Percentiles rank a stretch among this genome's conserved stretches.
phyloP scores from a whole-genome alignment of 805 yeast species.

The Saccharomycopsis oosterbeekiorum region DNA sequence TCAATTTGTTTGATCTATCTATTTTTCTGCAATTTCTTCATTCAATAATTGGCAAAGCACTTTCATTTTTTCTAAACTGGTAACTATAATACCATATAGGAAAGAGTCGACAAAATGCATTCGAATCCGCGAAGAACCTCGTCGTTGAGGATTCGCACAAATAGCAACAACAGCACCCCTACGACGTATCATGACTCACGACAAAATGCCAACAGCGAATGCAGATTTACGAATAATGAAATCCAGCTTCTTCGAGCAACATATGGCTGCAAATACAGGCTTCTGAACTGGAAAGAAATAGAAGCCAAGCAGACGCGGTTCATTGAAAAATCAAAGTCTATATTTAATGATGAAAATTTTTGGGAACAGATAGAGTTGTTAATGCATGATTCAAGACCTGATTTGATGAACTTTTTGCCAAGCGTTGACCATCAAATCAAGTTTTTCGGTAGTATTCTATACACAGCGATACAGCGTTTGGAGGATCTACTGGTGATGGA shows the following conservation, averaged over 20 bases:
- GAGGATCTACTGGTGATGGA: slow-evolving; percentile 40
- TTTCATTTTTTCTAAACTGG: too few relatives aligned
- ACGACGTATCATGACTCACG: neutral
- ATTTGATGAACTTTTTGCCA: slow-evolving; percentile 41
- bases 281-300: neutral
- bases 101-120: neutral
- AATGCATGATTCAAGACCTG: slow-evolving; percentile 35
- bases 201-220: neutral
- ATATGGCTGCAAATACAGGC: neutral
- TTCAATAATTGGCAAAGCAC: too few relatives aligned
- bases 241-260: neutral
- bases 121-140: neutral
- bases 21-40: too few relatives aligned
- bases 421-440: slow-evolving; percentile 49
- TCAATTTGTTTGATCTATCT: too few relatives aligned
- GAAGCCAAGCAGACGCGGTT: neutral
- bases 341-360: slow-evolving; percentile 36
- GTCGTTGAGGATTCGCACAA: neutral
- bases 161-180: neutral
- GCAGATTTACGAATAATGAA: neutral
- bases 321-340: slow-evolving; percentile 11
- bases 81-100: too few relatives aligned
- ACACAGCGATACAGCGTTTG: slow-evolving; percentile 41
- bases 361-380: slow-evolving; percentile 47
- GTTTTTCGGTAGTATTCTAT: slow-evolving; percentile 50